Base-by-base conservation (phyloP, 129 eudicot species). In the Gnaphalium uliginosum region DNA sequence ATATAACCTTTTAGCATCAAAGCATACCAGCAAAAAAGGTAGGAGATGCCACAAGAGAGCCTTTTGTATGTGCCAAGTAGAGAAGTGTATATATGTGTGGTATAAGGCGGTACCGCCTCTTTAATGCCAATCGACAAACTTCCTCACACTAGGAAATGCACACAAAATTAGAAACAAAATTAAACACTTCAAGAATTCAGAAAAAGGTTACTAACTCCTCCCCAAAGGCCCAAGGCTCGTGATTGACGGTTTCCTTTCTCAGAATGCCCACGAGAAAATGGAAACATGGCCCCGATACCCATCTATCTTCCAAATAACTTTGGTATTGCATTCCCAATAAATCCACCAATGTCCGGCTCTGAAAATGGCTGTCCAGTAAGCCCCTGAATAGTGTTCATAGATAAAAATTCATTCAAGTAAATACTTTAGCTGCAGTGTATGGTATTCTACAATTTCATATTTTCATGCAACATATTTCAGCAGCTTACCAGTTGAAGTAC, bases 271-370 rank as follows among this genome's bases (percentile, higher is more conserved):
- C 97, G 96, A 53, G 87, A 94, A 73, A 94, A 94, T 4, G 98
- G 98, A 82, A 94, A 90, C 91, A 94, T 72, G 64, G 98, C 82
- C 22, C 93, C 96, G 17, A 94, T 76, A 75, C 96, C 98, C 82
- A 94, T 70, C 98, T 97, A 94, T 74, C 96, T 94, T 76, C 96
- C 98, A 84, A 94, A 94, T 60, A 94, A 84, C 79, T 73, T 90
- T 30, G 98, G 97, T 9, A 97, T 88, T 39, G 98, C 98, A 82
- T 94, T 88, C 18, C 98, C 98, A 43, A 87, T 96, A 84, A 87
- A 94, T 37, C 98, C 98, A 82, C 98, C 98, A 51, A 94, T 85
- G 76, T 94, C 98, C 24, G 97, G 98, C 67, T 97, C 98, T 17
- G 97, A 85, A 76, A 90, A 84, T 21, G 98, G 98, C 85, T 94